phyloP scores from a whole-genome alignment of 768 basidiomycete genomes.

The Pleurotus pulmonarius region DNA sequence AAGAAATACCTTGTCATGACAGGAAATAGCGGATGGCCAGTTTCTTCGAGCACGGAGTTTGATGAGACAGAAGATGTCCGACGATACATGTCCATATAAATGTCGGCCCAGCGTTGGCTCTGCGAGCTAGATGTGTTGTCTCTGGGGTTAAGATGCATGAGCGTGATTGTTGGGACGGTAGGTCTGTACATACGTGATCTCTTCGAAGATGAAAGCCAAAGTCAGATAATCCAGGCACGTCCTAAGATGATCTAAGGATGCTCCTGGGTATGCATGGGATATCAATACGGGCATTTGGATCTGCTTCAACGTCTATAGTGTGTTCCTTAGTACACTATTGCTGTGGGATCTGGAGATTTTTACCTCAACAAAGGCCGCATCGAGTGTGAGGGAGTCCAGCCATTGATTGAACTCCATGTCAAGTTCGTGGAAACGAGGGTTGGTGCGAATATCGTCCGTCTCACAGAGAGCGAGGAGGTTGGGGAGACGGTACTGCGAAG shows the following conservation, averaged over 20 bases:
- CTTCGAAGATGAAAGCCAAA: conserved; percentile 5
- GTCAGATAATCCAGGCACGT: neutral
- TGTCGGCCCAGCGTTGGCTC: neutral
- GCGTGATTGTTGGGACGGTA: neutral
- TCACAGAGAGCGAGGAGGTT: neutral
- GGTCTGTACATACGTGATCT: neutral
- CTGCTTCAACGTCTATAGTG: neutral
- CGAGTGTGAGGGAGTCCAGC: neutral
- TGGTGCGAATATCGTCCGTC: neutral
- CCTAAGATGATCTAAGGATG: neutral
- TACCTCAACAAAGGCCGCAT: neutral
- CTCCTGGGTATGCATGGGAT: neutral
- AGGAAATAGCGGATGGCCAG: neutral
- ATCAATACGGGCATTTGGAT: conserved; percentile 4
- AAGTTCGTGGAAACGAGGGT: neutral
- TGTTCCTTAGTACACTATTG: neutral
- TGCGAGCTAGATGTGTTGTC: neutral
- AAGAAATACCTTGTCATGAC: neutral
- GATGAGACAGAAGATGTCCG: neutral
- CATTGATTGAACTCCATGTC: neutral
- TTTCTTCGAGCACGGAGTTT: neutral
- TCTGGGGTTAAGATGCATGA: neutral
- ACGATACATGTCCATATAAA: conserved; percentile 4
- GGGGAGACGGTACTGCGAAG: neutral
- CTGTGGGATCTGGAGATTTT: neutral